These are phyloP conservation scores for Quercus robur DNA, from an alignment of 306 rosid species.

Conservation along the genomic window DNA sequence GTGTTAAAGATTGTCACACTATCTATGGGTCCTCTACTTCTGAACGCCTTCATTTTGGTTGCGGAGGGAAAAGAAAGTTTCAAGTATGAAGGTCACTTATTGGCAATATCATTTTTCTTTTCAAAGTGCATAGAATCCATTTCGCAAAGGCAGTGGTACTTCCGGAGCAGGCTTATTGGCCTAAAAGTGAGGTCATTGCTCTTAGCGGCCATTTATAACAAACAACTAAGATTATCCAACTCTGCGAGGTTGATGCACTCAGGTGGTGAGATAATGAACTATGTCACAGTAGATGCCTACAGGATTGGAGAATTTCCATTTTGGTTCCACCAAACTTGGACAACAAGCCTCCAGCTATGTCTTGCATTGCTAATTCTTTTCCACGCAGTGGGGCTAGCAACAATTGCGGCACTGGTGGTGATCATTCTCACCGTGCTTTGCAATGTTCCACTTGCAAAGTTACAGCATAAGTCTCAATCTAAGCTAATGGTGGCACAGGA, in stretches of 20 bases:
- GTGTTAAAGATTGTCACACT: slow-evolving; percentile 54
- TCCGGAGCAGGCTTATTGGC: slow-evolving; percentile 53
- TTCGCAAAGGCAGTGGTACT: slow-evolving; percentile 80
- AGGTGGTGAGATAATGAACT: slow-evolving; percentile 77
- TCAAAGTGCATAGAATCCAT: slow-evolving; percentile 54
- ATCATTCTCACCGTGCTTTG: slow-evolving; percentile 64
- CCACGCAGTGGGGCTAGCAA: slow-evolving; percentile 71
- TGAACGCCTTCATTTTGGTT: slow-evolving; percentile 65
- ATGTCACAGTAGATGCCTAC: slow-evolving; percentile 70
- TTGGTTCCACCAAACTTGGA: slow-evolving; percentile 93
- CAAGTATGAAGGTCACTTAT: slow-evolving; percentile 60
- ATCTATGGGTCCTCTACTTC: slow-evolving; percentile 66
- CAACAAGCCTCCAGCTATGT: slow-evolving; percentile 72
- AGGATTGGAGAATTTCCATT: slow-evolving; percentile 87
- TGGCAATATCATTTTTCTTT: slow-evolving; percentile 51
- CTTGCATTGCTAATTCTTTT: slow-evolving; percentile 62
- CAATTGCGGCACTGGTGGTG: slow-evolving; percentile 71
- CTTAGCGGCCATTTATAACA: slow-evolving; percentile 55
- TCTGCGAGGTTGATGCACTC: slow-evolving; percentile 58
- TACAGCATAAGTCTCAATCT: slow-evolving; percentile 71
- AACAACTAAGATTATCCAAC: slow-evolving; percentile 52
- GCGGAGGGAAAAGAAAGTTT: slow-evolving; percentile 68
- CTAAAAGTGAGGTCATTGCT: slow-evolving; percentile 58
- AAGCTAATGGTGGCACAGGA: slow-evolving; percentile 80
- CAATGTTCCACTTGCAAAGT: slow-evolving; percentile 81